These are phyloP conservation scores for Hygrophila difformis DNA, from an alignment of 257 asterid species.

Conservation along the genomic window DNA sequence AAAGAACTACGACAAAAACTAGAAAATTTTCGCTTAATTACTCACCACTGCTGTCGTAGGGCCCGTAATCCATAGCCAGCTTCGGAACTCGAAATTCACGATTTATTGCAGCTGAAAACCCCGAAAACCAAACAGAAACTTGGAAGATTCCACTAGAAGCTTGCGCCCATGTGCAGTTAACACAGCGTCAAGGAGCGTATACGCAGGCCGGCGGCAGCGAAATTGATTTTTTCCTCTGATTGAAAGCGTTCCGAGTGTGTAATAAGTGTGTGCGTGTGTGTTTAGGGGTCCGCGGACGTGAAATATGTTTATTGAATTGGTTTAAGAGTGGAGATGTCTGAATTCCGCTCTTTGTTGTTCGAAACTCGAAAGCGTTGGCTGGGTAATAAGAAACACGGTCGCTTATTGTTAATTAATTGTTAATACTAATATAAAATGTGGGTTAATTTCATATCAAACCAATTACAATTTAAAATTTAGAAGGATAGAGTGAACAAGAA, in stretches of 20 bases:
- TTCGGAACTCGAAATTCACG: conserved; percentile 21
- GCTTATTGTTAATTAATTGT: too few species aligned
- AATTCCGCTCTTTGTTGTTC: conserved; percentile 21
- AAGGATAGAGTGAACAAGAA: too few species aligned
- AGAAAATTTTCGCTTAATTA: not conserved
- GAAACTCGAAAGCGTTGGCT: too few species aligned
- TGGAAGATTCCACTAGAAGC: not conserved
- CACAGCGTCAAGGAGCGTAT: conserved; percentile 10
- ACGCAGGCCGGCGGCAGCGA: too few species aligned
- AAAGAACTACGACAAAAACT: not conserved
- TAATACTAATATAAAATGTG: too few species aligned
- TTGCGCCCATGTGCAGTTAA: conserved; percentile 15
- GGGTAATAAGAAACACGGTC: too few species aligned
- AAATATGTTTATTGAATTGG: conserved; percentile 23
- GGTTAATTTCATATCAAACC: too few species aligned
- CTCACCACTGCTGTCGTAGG: conserved; percentile 42
- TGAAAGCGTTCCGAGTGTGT: conserved; percentile 13
- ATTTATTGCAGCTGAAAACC: conserved; percentile 16
- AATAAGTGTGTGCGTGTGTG: conserved; percentile 25
- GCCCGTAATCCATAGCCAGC: conserved; percentile 50
- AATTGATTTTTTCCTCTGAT: conserved; percentile 18
- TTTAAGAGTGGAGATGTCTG: conserved; percentile 14
- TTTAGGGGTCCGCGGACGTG: conserved; percentile 48
- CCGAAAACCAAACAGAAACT: conserved; percentile 20
- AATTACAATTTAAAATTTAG: too few species aligned